Percentiles rank a stretch among this genome's conserved stretches.
Conservation (phyloP, 2,329 filamentous ascomycete species). For the Pseudogymnoascus verrucosus region DNA sequence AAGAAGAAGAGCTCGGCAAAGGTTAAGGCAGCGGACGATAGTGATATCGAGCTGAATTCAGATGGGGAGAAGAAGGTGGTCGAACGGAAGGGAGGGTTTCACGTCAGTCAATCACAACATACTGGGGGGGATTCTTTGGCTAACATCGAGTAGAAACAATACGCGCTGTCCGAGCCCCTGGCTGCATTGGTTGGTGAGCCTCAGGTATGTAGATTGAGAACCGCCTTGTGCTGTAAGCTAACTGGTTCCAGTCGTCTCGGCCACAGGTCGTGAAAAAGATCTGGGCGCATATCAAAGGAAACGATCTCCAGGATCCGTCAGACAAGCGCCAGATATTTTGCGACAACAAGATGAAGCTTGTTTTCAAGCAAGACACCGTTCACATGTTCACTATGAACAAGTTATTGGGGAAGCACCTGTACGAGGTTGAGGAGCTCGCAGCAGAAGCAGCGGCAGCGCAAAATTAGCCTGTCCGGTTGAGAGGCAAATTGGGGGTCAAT, state of each 20-base stretch:
- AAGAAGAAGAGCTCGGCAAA: constrained; percentile 71
- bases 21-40: constrained; percentile 71
- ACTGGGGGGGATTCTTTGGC: neutral
- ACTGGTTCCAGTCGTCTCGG: constrained; percentile 61
- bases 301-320: constrained; percentile 79
- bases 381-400: constrained; percentile 99
- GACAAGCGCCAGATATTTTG: constrained; percentile 92
- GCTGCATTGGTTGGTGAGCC: constrained; percentile 62
- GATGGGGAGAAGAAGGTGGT: constrained; percentile 56
- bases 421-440: constrained; percentile 63
- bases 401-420: constrained; percentile 81
- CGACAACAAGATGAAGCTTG: constrained; percentile 81
- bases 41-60: constrained; percentile 59
- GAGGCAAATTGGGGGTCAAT: neutral
- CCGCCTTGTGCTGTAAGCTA: neutral
- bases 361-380: constrained; percentile 85
- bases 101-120: constrained; percentile 44
- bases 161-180: constrained; percentile 63
- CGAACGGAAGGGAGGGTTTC: constrained; percentile 80
- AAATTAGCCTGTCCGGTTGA: neutral
- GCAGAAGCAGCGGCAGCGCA: constrained; percentile 21
- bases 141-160: constrained; percentile 48
- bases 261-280: constrained; percentile 94
- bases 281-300: constrained; percentile 88
- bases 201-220: constrained; percentile 41